Base-by-base conservation (phyloP, 1,284 basidiomycete species). In the Leccinum fallax region DNA sequence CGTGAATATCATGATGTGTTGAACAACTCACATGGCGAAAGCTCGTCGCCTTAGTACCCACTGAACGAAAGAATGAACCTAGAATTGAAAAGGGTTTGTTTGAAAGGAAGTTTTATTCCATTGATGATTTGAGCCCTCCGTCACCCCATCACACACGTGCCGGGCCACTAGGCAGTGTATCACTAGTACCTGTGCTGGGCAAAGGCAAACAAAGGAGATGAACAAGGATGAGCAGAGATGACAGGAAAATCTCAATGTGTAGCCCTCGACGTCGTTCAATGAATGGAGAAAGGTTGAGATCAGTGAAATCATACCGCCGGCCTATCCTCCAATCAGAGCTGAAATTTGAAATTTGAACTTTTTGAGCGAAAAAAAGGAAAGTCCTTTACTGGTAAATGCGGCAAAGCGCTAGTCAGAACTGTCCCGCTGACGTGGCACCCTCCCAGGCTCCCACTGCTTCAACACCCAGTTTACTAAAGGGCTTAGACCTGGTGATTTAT, bases 1-100 rank as follows among this genome's bases (percentile, higher is more conserved):
- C 40, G 19, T 19, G 8, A 8, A 19, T 43, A 43, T 43, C 40
- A 43, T 43, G n/a, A 43, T 43, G 7, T 43, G n/a, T 36, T 36
- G 40, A 19, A 6, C 1, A 58, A 58, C 67, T 49, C n/a, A 57
- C 67, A 58, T 9, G 36, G 2, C 40, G 13, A 32, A 5, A 38
- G 3, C 11, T 5, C 1, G 6, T 2, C 19, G n/a, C 2, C 5
- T 32, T 34, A 0, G 43, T 26, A 21, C 36, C 59, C 59, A 52
- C 3, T 48, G 6, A 16, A 40, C 3, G 6, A 48, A 40, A 32
- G 4, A 16, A 24, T 26, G 24, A 10, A 11, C 3, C 30, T 16
- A 30, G 46, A 53, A 53, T 13, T 46, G 19, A 30, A 38, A 5
- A 36, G 8, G 3, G 10, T n/a, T 4, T 19, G 2, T 15, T 24